Percentiles rank a stretch among this genome's conserved stretches.
Evolutionary conservation across 768 basidiomycete species (phyloP).

Genomic region (Boletus eberwhitei): DNA sequence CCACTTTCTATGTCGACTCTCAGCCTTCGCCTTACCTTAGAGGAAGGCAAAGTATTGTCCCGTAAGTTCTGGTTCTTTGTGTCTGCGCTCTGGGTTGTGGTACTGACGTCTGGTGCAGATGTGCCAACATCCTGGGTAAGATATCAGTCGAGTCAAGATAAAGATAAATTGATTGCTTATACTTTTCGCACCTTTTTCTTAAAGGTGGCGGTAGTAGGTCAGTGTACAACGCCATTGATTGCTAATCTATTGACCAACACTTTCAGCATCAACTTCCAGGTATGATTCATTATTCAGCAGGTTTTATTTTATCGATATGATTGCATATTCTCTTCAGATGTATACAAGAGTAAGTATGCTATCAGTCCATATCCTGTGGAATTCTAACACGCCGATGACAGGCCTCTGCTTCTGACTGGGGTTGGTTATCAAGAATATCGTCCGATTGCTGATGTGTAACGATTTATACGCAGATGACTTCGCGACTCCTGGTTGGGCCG

Average conservation of each 20-base stretch:
- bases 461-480: conserved; percentile 52
- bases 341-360: conserved; percentile 50
- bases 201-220: conserved; percentile 56
- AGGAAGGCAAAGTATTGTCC: conserved; percentile 64
- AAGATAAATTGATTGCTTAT: background rate
- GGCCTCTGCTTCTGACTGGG: conserved; percentile 72
- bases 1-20: conserved; percentile 67
- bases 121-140: conserved; percentile 61
- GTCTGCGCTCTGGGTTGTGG: background rate
- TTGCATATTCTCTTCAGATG: conserved; percentile 39
- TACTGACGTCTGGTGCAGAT: conserved; percentile 35
- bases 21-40: conserved; percentile 54
- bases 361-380: background rate
- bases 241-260: background rate
- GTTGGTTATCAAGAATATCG: conserved; percentile 33
- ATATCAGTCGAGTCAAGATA: background rate
- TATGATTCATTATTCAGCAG: background rate
- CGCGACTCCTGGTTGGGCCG: conserved; percentile 67
- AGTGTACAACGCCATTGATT: conserved; percentile 1
- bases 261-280: conserved; percentile 66
- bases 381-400: conserved; percentile 15
- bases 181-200: background rate
- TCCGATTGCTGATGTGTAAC: background rate
- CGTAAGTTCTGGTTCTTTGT: conserved; percentile 39
- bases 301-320: background rate